phyloP scores from a whole-genome alignment of 805 yeast genomes.

The Suhomyces pyralidae region DNA sequence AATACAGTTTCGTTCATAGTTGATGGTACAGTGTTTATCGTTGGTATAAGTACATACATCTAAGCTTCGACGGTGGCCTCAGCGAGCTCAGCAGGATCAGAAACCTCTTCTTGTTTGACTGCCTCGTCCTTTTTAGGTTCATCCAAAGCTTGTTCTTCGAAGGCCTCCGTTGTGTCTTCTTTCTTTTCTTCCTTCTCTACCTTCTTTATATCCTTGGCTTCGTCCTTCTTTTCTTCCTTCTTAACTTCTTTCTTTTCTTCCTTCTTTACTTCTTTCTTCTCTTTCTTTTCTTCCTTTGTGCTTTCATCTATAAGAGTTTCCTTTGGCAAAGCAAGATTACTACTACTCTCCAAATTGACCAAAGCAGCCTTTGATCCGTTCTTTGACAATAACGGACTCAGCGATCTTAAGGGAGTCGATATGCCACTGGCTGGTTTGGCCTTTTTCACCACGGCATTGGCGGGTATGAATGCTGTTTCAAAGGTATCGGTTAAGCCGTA shows the following conservation, averaged over 20 bases:
- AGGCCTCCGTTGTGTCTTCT: background rate
- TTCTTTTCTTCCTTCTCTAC: background rate
- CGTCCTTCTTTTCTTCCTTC: slow-evolving; percentile 1
- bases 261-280: slow-evolving; percentile 2
- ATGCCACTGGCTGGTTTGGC: slow-evolving; percentile 5
- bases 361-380: slow-evolving; percentile 15
- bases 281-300: background rate
- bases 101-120: too few species aligned
- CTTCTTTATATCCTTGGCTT: slow-evolving; percentile 1
- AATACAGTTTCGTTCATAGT: too few species aligned
- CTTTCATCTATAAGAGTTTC: slow-evolving; percentile 41
- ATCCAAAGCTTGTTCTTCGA: background rate
- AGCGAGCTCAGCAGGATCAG: background rate
- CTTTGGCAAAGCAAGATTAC: slow-evolving; percentile 32
- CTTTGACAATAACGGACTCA: slow-evolving; percentile 11
- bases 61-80: slow-evolving; percentile 2
- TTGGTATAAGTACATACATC: background rate
- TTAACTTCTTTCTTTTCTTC: slow-evolving; percentile 2
- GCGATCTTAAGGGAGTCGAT: slow-evolving; percentile 11
- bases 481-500: slow-evolving; percentile 38
- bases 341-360: slow-evolving; percentile 25
- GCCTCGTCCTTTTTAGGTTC: background rate
- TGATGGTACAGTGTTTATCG: background rate
- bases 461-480: slow-evolving; percentile 39
- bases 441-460: slow-evolving; percentile 14